These are phyloP conservation scores for Tylopilus vinaceipallidus DNA, from an alignment of 768 basidiomycete genomes.

Conservation along the genomic window DNA sequence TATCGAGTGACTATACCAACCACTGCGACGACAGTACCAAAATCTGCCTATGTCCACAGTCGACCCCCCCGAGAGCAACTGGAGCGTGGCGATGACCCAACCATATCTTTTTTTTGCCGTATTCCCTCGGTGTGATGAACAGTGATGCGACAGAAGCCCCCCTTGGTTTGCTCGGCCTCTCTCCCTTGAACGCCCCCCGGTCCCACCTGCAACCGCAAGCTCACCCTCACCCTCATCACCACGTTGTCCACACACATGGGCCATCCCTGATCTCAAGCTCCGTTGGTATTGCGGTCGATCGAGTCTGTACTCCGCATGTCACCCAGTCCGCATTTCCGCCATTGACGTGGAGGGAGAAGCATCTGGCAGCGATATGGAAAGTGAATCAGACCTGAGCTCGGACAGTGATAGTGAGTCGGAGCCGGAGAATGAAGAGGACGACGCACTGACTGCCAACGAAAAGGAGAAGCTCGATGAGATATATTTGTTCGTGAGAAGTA, in stretches of 20 bases:
- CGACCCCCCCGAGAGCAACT: slow-evolving; percentile 14
- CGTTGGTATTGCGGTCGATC: slow-evolving; percentile 28
- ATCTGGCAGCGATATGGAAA: too few species aligned
- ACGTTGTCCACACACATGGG: slow-evolving; percentile 26
- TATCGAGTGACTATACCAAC: slow-evolving; percentile 3
- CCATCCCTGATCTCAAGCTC: slow-evolving; percentile 25
- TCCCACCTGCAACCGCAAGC: too few species aligned
- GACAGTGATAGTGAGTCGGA: too few species aligned
- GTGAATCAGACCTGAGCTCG: too few species aligned
- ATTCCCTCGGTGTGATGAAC: slow-evolving; percentile 39
- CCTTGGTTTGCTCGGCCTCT: slow-evolving; percentile 54
- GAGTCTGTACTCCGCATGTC: slow-evolving; percentile 13
- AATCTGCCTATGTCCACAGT: slow-evolving; percentile 13
- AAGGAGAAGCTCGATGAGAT: too few species aligned
- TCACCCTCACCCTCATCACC: slow-evolving; percentile 23
- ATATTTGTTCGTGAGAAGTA: too few species aligned
- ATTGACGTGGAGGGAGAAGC: too few species aligned
- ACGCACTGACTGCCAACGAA: too few species aligned
- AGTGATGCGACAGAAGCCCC: slow-evolving; percentile 60
- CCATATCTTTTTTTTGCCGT: slow-evolving; percentile 8
- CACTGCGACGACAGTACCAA: slow-evolving; percentile 14
- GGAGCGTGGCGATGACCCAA: slow-evolving; percentile 1
- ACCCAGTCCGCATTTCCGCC: slow-evolving; percentile 24
- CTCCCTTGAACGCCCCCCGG: slow-evolving; percentile 34
- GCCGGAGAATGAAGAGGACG: too few species aligned